Base-by-base conservation (phyloP, 345 rosid species). In the Gossypioides kirkii region DNA sequence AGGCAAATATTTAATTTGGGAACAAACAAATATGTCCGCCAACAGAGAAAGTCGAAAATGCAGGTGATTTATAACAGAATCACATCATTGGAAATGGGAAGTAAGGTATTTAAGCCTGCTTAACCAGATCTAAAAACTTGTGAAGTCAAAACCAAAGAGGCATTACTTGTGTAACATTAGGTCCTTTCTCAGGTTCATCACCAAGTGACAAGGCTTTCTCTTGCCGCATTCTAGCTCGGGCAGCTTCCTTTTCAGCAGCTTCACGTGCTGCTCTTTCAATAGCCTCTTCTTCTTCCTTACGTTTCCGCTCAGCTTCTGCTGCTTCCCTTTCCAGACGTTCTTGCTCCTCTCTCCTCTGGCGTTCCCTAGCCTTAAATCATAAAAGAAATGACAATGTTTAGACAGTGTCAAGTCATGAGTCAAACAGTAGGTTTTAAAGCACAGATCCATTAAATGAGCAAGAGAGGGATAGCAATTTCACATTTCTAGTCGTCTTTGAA, bases 161-260 rank as follows among this genome's bases (percentile, higher is more conserved):
- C 54, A 65, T 83, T 88, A 96, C 99, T 76, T 86, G 89, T n/a
- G 97, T 93, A 69, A 91, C 88, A 81, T 85, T 81, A 67, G 97
- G 87, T 77, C 95, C 99, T 79, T 90, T 91, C 70, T 87, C 97
- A 61, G 98, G 97, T 82, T 96, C 98, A 38, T 80, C 84, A 20
- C 97, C 97, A 73, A 96, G 95, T 52, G 93, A 86, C 72, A 77
- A 74, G 70, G 97, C 92, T 82, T 96, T 96, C 90, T 91, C 97
- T 75, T 91, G 88, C 79, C 90, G 83, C 79, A 90, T 74, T 85
- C 89, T 87, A 71, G 86, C 94, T 54, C 85, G 75, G 10, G 87
- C 90, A 75, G 97, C 98, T 81, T 84, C 96, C 79, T 79, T 91
- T 75, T 95, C 97, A 32, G 83, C 99, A 76, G 94, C 93, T 81